These are phyloP conservation scores for Aureobasidium leucospermi DNA, from an alignment of 2,329 filamentous ascomycete species.

Conservation along the genomic window DNA sequence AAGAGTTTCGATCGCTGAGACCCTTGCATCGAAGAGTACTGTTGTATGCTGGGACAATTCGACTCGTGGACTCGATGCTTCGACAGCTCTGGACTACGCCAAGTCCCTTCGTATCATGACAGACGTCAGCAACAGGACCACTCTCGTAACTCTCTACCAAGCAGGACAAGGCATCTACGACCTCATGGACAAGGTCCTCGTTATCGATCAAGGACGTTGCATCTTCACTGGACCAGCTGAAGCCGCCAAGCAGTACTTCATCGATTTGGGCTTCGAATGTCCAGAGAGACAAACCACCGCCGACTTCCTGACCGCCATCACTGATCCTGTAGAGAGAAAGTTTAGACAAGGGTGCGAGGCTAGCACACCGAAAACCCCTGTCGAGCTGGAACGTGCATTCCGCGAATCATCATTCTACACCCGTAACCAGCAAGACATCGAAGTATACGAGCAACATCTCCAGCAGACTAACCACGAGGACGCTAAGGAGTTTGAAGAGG, in stretches of 20 bases:
- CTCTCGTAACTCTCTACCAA: conserved; percentile 64
- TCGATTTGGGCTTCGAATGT: conserved; percentile 55
- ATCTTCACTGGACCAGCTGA: conserved; percentile 57
- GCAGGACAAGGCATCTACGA: conserved; percentile 63
- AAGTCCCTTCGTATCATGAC: conserved; percentile 74
- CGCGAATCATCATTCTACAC: conserved; percentile 55
- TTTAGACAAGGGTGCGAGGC: conserved; percentile 60
- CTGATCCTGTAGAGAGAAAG: conserved; percentile 63
- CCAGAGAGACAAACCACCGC: conserved; percentile 61
- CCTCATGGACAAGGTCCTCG: conserved; percentile 72
- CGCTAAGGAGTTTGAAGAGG: conserved; percentile 57
- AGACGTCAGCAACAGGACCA: conserved; percentile 64
- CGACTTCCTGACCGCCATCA: conserved; percentile 70
- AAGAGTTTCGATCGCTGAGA: conserved; percentile 72
- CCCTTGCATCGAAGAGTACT: conserved; percentile 63
- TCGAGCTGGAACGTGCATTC: conserved; percentile 63
- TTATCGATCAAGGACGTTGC: conserved; percentile 66
- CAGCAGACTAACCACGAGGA: conserved; percentile 51
- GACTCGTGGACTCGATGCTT: conserved; percentile 71
- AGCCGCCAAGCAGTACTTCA: conserved; percentile 59
- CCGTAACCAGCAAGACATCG: conserved; percentile 53
- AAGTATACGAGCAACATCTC: conserved; percentile 52
- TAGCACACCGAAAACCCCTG: conserved; percentile 60
- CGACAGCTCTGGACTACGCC: conserved; percentile 70
- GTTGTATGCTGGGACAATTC: conserved; percentile 76